These are phyloP conservation scores for Flaveria sonorensis DNA, from an alignment of 129 eudicot genomes.

Conservation along the genomic window DNA sequence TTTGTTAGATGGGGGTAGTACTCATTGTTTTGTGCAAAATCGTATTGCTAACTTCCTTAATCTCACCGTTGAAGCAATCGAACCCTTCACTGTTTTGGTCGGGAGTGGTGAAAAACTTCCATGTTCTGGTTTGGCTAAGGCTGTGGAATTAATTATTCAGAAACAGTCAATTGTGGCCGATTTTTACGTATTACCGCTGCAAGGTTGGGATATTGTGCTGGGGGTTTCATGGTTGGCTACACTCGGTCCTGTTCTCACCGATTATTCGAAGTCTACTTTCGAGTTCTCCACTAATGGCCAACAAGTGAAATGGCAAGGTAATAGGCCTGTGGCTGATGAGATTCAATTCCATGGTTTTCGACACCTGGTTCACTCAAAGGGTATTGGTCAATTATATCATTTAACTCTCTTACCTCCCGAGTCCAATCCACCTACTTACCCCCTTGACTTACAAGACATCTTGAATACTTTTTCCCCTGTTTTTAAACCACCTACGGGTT, in stretches of 20 bases:
- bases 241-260: neutral
- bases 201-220: neutral
- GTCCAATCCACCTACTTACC: neutral
- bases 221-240: neutral
- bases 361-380: neutral
- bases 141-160: neutral
- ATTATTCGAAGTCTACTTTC: too few relatives aligned
- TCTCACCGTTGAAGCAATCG: neutral
- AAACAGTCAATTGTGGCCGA: neutral
- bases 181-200: neutral
- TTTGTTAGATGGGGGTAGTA: too few relatives aligned
- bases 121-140: neutral
- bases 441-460: neutral
- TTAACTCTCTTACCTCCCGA: neutral
- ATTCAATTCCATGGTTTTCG: neutral
- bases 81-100: neutral
- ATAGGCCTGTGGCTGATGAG: neutral
- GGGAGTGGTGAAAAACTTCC: neutral
- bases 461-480: neutral
- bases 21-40: too few relatives aligned
- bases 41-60: too few relatives aligned
- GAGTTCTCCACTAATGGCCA: neutral
- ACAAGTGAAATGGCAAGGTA: neutral
- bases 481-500: neutral
- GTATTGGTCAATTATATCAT: neutral